Evolutionary conservation across 768 basidiomycete species (phyloP), one percentile per base, ranked within the genome.

Genomic region (Tricholoma furcatifolium): DNA sequence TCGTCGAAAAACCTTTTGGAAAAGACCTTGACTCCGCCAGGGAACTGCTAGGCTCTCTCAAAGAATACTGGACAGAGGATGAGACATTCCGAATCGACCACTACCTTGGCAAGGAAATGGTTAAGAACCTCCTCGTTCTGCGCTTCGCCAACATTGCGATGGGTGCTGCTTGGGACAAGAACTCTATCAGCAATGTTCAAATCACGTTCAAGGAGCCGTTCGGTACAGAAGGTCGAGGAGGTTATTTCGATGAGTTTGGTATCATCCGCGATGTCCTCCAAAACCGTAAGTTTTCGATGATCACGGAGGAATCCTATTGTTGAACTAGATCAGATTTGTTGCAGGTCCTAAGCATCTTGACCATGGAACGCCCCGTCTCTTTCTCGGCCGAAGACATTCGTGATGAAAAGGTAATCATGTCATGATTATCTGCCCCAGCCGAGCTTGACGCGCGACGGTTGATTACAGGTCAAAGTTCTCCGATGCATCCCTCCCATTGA

Each of bases 171-270:
- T 97, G 95, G 92, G 95, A 98, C 76, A 96, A 92, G 71, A 93
- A 95, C 70, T 92, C 85, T 55, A 88, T 99, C 75, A 85, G 83
- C 73, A 98, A 94, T 65, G 93, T 99, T 31, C 97, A 99, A 71
- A 97, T 98, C 72, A 97, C 94, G 14, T 98, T 98, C 84, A 98
- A 98, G 77, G 97, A 98, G 71, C 93, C 95, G 2, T 98, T 98
- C 67, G 96, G 96, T 17, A 99, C 96, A 43, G 97, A 99, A 68
- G 96, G 96, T n/a, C 91, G 96, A 60, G 96, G 96, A n/a, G 96
- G 97, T 15, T 99, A 99, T 80, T 99, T 99, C 75, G 96, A 99
- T 69, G 95, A 98, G 73, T 99, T 98, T 72, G 97, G 97, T 50
- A 98, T 99, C 69, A 95, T 99, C 70, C 88, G 96, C 66, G 96